phyloP scores from a whole-genome alignment of 1,284 basidiomycete genomes.

The Caloboletus firmus region DNA sequence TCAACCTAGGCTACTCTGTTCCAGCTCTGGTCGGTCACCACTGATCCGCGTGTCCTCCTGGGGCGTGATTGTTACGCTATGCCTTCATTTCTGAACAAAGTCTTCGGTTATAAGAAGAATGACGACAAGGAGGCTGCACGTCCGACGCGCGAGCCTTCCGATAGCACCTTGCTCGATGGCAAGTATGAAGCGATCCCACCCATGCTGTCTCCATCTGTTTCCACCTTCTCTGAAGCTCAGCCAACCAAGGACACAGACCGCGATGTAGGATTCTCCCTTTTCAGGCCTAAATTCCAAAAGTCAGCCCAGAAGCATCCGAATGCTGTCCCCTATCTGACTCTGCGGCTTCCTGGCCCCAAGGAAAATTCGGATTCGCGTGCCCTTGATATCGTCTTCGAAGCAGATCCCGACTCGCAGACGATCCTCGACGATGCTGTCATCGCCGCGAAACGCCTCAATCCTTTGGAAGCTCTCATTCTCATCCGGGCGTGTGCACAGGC shows the following conservation, averaged over 20 bases:
- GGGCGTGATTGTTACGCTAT: slow-evolving; percentile 39
- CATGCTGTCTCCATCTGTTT: slow-evolving; percentile 47
- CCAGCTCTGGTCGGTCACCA: slow-evolving; percentile 7
- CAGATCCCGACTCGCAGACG: slow-evolving; percentile 47
- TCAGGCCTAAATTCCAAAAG: slow-evolving; percentile 48
- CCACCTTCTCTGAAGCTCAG: slow-evolving; percentile 41
- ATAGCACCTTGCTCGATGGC: slow-evolving; percentile 57
- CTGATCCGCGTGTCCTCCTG: slow-evolving; percentile 10
- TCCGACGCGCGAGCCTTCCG: slow-evolving; percentile 39
- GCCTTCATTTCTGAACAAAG: slow-evolving; percentile 75
- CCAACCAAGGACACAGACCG: slow-evolving; percentile 37
- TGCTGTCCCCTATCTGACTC: slow-evolving; percentile 53
- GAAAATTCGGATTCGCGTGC: slow-evolving; percentile 47
- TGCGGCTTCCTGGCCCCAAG: slow-evolving; percentile 56
- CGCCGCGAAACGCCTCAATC: slow-evolving; percentile 54
- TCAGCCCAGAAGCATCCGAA: slow-evolving; percentile 11
- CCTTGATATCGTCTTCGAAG: slow-evolving; percentile 59
- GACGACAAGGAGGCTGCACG: slow-evolving; percentile 47
- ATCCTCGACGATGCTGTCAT: slow-evolving; percentile 54
- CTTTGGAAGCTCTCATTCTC: slow-evolving; percentile 58
- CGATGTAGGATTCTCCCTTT: slow-evolving; percentile 46
- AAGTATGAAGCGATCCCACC: slow-evolving; percentile 70
- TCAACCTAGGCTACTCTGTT: not conserved
- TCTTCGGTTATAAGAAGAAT: slow-evolving; percentile 71
- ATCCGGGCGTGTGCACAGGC: slow-evolving; percentile 63